Evolutionary conservation across 2,329 filamentous ascomycete genomes (phyloP).

Genomic region (Cladosporium sp.): DNA sequence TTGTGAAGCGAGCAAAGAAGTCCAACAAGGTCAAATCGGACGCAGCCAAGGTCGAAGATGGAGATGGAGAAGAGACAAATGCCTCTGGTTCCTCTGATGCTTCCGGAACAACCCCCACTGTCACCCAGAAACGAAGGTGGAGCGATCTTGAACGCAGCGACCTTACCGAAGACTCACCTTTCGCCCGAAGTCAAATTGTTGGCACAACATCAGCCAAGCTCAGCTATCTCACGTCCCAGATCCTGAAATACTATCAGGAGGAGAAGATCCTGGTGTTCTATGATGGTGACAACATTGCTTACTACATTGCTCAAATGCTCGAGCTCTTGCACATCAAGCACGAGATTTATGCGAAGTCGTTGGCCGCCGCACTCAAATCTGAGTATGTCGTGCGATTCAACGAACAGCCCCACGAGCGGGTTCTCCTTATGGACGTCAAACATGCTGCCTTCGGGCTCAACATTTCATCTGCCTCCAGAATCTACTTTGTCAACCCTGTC

Average conservation of each 20-base stretch:
- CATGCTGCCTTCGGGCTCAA: constrained; percentile 87
- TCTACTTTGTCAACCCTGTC: constrained; percentile 87
- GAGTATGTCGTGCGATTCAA: constrained; percentile 79
- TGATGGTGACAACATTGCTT: constrained; percentile 80
- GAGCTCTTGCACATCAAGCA: constrained; percentile 64
- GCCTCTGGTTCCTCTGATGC: not conserved
- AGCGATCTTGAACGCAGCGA: constrained; percentile 10
- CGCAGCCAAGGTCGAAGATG: not conserved
- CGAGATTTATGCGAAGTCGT: constrained; percentile 61
- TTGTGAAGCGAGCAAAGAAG: not conserved
- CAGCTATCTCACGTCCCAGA: constrained; percentile 73
- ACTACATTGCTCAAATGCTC: constrained; percentile 75
- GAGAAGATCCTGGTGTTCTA: constrained; percentile 95
- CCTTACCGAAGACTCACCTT: constrained; percentile 40
- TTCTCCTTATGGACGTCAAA: constrained; percentile 85
- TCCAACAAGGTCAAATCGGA: not conserved
- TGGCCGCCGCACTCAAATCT: constrained; percentile 58
- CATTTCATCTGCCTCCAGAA: constrained; percentile 72
- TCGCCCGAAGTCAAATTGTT: constrained; percentile 59
- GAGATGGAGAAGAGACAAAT: not conserved
- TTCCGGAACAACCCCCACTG: not conserved
- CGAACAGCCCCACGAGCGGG: constrained; percentile 61
- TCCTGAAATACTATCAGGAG: constrained; percentile 59
- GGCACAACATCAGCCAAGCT: constrained; percentile 84
- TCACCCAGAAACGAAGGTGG: not conserved